Evolutionary conservation across 1,284 basidiomycete genomes (phyloP).

Genomic region (Microbotryum saponariae): DNA sequence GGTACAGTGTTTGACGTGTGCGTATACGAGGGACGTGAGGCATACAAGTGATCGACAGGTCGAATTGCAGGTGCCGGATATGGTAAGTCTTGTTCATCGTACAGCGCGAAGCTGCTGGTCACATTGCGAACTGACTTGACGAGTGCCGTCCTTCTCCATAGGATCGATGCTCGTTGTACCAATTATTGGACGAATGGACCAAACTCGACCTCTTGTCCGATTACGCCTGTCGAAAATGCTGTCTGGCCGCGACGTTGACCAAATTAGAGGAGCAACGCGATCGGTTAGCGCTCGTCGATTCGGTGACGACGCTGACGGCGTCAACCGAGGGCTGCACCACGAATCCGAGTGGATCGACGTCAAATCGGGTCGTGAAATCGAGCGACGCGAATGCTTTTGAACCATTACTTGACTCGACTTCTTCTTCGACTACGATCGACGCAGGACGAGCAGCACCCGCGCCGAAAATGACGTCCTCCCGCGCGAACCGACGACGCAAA

Average conservation of each 20-base stretch:
- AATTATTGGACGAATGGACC: slow-evolving; percentile 73
- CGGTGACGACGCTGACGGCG: background rate
- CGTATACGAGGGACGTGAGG: slow-evolving; percentile 81
- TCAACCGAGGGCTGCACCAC: background rate
- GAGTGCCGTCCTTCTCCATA: slow-evolving; percentile 39
- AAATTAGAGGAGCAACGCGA: slow-evolving; percentile 55
- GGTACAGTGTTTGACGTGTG: slow-evolving; percentile 68
- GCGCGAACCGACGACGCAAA: slow-evolving; percentile 64
- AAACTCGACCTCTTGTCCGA: slow-evolving; percentile 69
- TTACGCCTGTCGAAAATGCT: slow-evolving; percentile 74
- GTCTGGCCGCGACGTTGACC: slow-evolving; percentile 59
- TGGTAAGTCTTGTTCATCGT: slow-evolving; percentile 21
- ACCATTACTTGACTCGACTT: background rate
- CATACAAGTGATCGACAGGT: slow-evolving; percentile 76
- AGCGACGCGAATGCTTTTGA: slow-evolving; percentile 6
- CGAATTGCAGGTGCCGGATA: slow-evolving; percentile 62
- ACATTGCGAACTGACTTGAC: slow-evolving; percentile 26
- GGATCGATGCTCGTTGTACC: slow-evolving; percentile 58
- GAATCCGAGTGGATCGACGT: background rate
- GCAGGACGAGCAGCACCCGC: slow-evolving; percentile 32
- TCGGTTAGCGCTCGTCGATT: slow-evolving; percentile 40
- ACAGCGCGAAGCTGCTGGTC: background rate
- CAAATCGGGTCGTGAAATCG: background rate
- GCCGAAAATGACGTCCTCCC: slow-evolving; percentile 46
- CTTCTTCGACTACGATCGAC: slow-evolving; percentile 42